Conservation (phyloP, 257 asterid species). For the Penstemon eatonii region DNA sequence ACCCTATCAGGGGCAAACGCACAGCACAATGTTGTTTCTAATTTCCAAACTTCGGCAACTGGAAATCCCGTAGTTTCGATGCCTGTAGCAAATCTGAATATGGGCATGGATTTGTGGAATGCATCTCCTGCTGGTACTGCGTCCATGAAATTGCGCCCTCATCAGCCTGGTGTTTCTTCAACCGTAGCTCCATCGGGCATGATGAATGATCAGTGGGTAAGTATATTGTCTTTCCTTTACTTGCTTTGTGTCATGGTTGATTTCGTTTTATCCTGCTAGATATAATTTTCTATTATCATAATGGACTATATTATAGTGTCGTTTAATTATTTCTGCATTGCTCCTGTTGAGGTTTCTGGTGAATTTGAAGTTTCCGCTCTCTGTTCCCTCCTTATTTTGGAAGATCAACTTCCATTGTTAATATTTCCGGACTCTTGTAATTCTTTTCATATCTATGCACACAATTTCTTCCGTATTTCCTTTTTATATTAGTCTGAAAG, state of each 20-base stretch:
- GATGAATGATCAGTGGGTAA: conserved; percentile 79
- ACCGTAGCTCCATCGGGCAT: conserved; percentile 57
- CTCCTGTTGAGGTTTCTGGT: conserved; percentile 5
- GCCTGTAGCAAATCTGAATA: conserved; percentile 77
- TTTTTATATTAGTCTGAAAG: background rate
- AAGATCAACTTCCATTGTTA: background rate
- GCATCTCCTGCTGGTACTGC: conserved; percentile 71
- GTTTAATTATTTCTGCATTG: background rate
- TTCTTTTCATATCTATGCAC: too few species aligned
- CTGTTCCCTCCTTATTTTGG: background rate
- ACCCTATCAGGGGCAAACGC: conserved; percentile 64
- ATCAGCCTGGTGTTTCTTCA: conserved; percentile 50
- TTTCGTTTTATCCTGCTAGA: conserved; percentile 3
- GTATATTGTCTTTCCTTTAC: conserved; percentile 36
- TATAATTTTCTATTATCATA: conserved; percentile 4
- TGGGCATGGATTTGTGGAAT: conserved; percentile 94
- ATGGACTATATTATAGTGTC: background rate
- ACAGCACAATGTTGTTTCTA: conserved; percentile 50
- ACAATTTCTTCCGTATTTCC: too few species aligned
- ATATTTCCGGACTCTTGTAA: background rate
- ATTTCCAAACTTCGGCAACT: conserved; percentile 54
- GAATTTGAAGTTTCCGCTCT: conserved; percentile 2
- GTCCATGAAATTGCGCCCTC: conserved; percentile 59
- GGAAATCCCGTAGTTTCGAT: conserved; percentile 67
- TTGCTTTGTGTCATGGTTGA: conserved; percentile 13